phyloP scores from a whole-genome alignment of 176 grass and related monocot species.

The Typha latifolia region DNA sequence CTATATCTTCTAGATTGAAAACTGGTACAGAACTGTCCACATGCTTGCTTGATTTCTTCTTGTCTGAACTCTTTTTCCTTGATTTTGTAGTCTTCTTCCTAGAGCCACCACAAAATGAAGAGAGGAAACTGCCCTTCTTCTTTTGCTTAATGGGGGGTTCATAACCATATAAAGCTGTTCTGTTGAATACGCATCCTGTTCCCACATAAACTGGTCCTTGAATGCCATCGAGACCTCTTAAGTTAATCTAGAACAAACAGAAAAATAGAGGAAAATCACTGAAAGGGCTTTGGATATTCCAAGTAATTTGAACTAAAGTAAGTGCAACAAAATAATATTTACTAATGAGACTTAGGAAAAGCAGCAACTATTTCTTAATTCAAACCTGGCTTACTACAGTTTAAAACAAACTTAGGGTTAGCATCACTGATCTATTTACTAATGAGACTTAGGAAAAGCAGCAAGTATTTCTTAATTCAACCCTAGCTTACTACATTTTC shows the following conservation, averaged over 20 bases:
- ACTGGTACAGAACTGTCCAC: slow-evolving; percentile 76
- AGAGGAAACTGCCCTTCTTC: slow-evolving; percentile 47
- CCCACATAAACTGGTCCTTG: slow-evolving; percentile 97
- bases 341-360: no score
- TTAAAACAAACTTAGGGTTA: no score
- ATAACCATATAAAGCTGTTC: slow-evolving; percentile 92
- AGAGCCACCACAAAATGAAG: slow-evolving; percentile 51
- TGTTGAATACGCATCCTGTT: slow-evolving; percentile 97
- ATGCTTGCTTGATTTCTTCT: slow-evolving; percentile 83
- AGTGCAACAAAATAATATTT: no score
- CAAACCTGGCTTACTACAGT: no score
- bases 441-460: no score
- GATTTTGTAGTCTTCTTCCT: slow-evolving; percentile 63
- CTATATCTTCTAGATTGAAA: slow-evolving; percentile 99
- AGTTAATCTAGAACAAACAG: slow-evolving; percentile 61
- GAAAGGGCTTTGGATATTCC: no score
- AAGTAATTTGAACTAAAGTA: no score
- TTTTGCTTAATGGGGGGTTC: slow-evolving; percentile 77
- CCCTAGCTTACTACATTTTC: no score
- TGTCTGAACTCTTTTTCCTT: slow-evolving; percentile 66
- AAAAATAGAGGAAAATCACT: not conserved
- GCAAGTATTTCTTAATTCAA: no score
- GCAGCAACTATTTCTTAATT: no score
- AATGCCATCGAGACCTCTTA: slow-evolving; percentile 95
- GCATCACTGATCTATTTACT: no score